Evolutionary conservation across 148 eudicot species (phyloP).

Genomic region (Amaranthus palmeri): DNA sequence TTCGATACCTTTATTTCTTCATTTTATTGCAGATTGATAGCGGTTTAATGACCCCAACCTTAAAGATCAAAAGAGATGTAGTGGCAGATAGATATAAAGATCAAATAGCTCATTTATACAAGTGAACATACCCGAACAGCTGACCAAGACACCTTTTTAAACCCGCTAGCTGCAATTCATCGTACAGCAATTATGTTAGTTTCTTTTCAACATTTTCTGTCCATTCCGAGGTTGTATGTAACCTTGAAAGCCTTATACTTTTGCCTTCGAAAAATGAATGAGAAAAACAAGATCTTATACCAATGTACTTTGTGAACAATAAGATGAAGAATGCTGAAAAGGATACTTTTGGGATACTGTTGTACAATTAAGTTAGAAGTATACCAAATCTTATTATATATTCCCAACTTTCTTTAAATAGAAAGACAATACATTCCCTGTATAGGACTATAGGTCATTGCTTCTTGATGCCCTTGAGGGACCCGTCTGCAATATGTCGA

Average conservation of each 20-base stretch:
- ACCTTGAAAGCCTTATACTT: background rate
- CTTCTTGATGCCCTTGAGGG: too few relatives aligned
- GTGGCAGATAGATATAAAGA: slow-evolving; percentile 62
- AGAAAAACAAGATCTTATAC: background rate
- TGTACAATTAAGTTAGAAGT: too few relatives aligned
- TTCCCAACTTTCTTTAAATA: too few relatives aligned
- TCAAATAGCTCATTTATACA: slow-evolving; percentile 63
- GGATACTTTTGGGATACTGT: too few relatives aligned
- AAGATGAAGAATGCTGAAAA: too few relatives aligned
- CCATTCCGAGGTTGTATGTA: background rate
- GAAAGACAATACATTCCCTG: too few relatives aligned
- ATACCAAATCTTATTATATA: too few relatives aligned
- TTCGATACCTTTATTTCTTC: background rate
- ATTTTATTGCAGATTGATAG: slow-evolving; percentile 63
- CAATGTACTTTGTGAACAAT: slow-evolving; percentile 8
- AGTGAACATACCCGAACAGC: slow-evolving; percentile 22
- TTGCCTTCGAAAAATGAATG: background rate
- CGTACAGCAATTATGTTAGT: background rate
- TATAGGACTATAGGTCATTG: too few relatives aligned
- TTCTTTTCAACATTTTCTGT: background rate
- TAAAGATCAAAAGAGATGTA: slow-evolving; percentile 80
- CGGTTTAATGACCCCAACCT: slow-evolving; percentile 90
- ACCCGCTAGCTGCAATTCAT: background rate
- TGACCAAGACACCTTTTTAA: background rate
- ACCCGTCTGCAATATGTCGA: too few relatives aligned